Conservation (phyloP, 2,329 filamentous ascomycete genomes). For the Penicillium griseofulvum region DNA sequence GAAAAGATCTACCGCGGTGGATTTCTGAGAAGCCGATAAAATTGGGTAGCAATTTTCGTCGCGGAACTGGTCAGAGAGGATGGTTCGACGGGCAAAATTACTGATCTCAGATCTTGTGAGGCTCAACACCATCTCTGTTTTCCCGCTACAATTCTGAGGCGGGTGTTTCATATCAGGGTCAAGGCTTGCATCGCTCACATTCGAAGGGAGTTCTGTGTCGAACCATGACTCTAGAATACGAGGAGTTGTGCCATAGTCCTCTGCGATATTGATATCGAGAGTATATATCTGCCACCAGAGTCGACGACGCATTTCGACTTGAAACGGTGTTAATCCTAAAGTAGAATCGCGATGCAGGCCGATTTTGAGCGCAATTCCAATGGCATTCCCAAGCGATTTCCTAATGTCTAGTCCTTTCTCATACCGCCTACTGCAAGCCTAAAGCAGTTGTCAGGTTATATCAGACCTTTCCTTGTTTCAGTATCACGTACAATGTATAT, state of each 20-base stretch:
- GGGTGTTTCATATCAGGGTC: slow-evolving; percentile 10
- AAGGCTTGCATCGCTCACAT: slow-evolving; percentile 14
- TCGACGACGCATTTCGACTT: slow-evolving; percentile 19
- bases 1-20: slow-evolving; percentile 17
- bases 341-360: slow-evolving; percentile 13
- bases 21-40: slow-evolving; percentile 14
- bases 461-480: not conserved
- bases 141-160: not conserved
- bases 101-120: slow-evolving; percentile 18
- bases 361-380: slow-evolving; percentile 13
- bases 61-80: slow-evolving; percentile 22
- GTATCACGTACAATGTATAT: slow-evolving; percentile 20
- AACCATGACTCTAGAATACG: slow-evolving; percentile 13
- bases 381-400: slow-evolving; percentile 7
- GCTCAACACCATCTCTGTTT: slow-evolving; percentile 27
- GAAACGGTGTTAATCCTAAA: slow-evolving; percentile 10
- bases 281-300: slow-evolving; percentile 1
- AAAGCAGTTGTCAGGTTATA: not conserved
- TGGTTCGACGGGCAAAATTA: slow-evolving; percentile 18
- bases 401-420: slow-evolving; percentile 13
- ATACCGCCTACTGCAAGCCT: slow-evolving; percentile 19
- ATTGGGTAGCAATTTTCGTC: slow-evolving; percentile 16
- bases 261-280: not conserved
- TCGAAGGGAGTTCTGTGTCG: slow-evolving; percentile 16
- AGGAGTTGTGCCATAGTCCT: slow-evolving; percentile 12